Conservation (phyloP, 805 yeast genomes). For the Zygosaccharomyces pseudorouxii region DNA sequence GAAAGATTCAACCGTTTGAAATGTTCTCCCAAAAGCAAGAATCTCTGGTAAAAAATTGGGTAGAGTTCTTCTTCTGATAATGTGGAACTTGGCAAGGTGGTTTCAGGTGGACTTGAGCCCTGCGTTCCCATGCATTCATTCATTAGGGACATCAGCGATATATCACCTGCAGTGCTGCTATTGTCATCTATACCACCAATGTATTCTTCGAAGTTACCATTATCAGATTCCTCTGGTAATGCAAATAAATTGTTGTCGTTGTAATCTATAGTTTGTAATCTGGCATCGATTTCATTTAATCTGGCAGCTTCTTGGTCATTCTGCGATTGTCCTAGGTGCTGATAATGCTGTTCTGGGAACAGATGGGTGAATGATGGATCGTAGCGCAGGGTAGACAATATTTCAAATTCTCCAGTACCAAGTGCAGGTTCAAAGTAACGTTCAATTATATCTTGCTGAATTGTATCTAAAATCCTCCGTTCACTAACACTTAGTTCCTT, state of each 20-base stretch:
- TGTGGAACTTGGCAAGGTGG: background rate
- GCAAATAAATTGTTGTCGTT: slow-evolving; percentile 7
- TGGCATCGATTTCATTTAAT: slow-evolving; percentile 20
- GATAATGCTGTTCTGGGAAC: slow-evolving; percentile 2
- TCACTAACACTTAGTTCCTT: slow-evolving; percentile 15
- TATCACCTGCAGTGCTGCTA: slow-evolving; percentile 8
- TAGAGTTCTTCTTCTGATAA: slow-evolving; percentile 9
- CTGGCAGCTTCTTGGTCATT: background rate
- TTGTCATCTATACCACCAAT: slow-evolving; percentile 19
- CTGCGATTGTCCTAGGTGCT: background rate
- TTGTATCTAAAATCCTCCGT: slow-evolving; percentile 15
- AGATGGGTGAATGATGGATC: slow-evolving; percentile 50
- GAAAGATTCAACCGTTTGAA: slow-evolving; percentile 53
- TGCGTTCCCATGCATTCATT: slow-evolving; percentile 5
- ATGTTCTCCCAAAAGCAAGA: slow-evolving; percentile 65
- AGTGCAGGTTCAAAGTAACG: slow-evolving; percentile 16
- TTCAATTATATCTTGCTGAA: slow-evolving; percentile 18
- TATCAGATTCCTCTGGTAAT: slow-evolving; percentile 3
- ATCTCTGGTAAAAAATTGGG: slow-evolving; percentile 33
- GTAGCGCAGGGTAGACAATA: slow-evolving; percentile 69
- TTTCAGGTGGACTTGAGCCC: slow-evolving; percentile 21
- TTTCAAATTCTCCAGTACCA: slow-evolving; percentile 41
- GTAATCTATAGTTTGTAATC: slow-evolving; percentile 10
- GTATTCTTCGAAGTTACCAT: slow-evolving; percentile 18
- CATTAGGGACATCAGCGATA: slow-evolving; percentile 9